Percentiles rank a stretch among this genome's conserved stretches.
These are phyloP conservation scores for Lactarius indigo DNA, from an alignment of 768 basidiomycete genomes.

Conservation along the genomic window DNA sequence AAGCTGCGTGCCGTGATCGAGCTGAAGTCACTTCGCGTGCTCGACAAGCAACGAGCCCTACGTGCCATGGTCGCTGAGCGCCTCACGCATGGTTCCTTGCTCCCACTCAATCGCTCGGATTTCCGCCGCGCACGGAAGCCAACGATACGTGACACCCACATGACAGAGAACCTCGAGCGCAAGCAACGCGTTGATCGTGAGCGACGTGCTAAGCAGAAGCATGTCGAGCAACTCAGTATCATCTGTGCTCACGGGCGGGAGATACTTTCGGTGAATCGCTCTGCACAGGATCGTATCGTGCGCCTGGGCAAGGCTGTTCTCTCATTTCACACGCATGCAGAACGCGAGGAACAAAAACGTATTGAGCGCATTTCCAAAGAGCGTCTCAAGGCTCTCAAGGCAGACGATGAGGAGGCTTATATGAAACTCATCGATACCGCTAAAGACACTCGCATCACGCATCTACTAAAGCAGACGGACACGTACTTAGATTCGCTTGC, in stretches of 20 bases:
- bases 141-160: conserved; percentile 81
- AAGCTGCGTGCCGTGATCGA: conserved; percentile 91
- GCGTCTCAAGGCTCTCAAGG: conserved; percentile 95
- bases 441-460: conserved; percentile 98
- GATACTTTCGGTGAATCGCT: conserved; percentile 58
- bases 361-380: conserved; percentile 96
- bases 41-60: conserved; percentile 88
- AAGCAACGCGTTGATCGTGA: conserved; percentile 92
- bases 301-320: conserved; percentile 75
- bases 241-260: conserved; percentile 84
- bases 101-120: conserved; percentile 88
- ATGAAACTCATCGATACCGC: conserved; percentile 98
- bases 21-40: conserved; percentile 81
- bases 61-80: conserved; percentile 84
- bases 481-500: conserved; percentile 92
- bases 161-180: conserved; percentile 85
- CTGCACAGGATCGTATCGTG: conserved; percentile 53
- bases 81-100: conserved; percentile 80
- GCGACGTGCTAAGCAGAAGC: conserved; percentile 91
- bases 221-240: conserved; percentile 86
- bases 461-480: conserved; percentile 92
- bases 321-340: conserved; percentile 82
- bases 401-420: conserved; percentile 99
- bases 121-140: conserved; percentile 87
- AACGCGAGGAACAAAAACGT: conserved; percentile 97